Percentiles rank a stretch among this genome's conserved stretches.
These are phyloP conservation scores for Xylariaceae sp. DNA, from an alignment of 2,329 filamentous ascomycete species.

Conservation along the genomic window DNA sequence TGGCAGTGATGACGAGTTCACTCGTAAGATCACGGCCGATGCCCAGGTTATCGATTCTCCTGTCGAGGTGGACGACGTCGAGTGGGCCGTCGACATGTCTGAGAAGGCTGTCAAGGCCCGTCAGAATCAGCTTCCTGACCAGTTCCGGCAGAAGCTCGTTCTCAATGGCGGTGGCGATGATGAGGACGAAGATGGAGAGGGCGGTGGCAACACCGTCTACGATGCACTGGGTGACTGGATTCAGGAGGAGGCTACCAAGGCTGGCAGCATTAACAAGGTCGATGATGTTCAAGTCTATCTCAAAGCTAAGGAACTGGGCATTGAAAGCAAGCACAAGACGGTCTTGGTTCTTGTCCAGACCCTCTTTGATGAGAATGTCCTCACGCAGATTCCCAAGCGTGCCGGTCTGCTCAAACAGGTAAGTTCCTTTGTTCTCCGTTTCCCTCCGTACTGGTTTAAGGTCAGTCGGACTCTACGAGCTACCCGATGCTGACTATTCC, in stretches of 20 bases:
- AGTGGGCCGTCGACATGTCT: constrained; percentile 96
- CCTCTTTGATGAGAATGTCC: constrained; percentile 85
- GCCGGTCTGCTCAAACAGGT: constrained; percentile 85
- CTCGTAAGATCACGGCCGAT: constrained; percentile 68
- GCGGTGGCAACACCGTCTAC: constrained; percentile 69
- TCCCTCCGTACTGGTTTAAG: neutral
- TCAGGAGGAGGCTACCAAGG: constrained; percentile 62
- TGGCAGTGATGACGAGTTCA: constrained; percentile 87
- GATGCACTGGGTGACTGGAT: constrained; percentile 94
- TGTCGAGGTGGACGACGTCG: constrained; percentile 69
- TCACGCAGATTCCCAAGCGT: constrained; percentile 79
- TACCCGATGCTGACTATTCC: constrained; percentile 26
- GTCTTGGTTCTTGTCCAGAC: constrained; percentile 88
- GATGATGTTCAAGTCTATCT: constrained; percentile 88
- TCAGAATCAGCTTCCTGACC: constrained; percentile 84
- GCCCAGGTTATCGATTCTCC: constrained; percentile 45
- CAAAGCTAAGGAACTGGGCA: constrained; percentile 94
- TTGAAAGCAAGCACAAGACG: constrained; percentile 91
- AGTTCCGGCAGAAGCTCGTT: constrained; percentile 88
- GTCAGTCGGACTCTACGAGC: neutral
- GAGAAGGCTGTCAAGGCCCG: constrained; percentile 92
- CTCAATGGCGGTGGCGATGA: constrained; percentile 63
- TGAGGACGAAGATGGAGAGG: constrained; percentile 75
- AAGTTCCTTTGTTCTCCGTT: no score
- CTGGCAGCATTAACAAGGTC: constrained; percentile 71